Evolutionary conservation across 805 yeast species (phyloP), one percentile per base, ranked within the genome.

Genomic region (Starmerella geochares): DNA sequence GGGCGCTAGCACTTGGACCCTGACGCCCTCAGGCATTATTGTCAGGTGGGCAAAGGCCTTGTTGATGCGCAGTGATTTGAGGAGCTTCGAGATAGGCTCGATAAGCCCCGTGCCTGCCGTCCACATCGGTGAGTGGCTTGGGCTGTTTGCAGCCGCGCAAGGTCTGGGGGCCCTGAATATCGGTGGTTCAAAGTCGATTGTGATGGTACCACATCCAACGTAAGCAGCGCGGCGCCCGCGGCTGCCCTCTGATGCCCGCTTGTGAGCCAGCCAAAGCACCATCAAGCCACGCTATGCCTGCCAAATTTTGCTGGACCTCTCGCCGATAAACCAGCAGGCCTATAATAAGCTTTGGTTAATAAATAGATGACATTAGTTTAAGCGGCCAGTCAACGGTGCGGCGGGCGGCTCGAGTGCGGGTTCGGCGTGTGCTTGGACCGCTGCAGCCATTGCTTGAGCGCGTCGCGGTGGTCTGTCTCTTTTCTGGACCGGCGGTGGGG

Each of bases 101-200:
- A 51, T 38, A 35, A 54, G 50, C n/a, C 41, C 51, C 10, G 60
- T 56, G 16, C 54, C 44, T 14, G 56, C 60, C 14, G 47, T 33
- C 54, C 58, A 54, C 44, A 40, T 40, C 21, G 23, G n/a, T 11
- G 25, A n/a, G 42, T 7, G 31, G 3, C 16, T 31, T 6, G 35
- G n/a, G 35, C 35, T 31, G 10, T 31, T 31, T 31, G 35, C n/a
- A 31, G 7, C 35, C 35, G 16, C 35, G 14, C 11, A n/a, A 31
- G 35, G 16, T 27, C n/a, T n/a, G 28, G 28, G 28, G 17, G 35
- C 5, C 35, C 35, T 9, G 35, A 31, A 31, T 31, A 7, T 31
- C 17, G 35, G 23, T 33, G 20, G 37, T 33, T 33, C 10, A 33
- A 33, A 16, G 10, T 33, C 28, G 17, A 13, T 31, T n/a, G 38